Evolutionary conservation across 768 basidiomycete genomes (phyloP).

Genomic region (Artomyces pyxidatus): DNA sequence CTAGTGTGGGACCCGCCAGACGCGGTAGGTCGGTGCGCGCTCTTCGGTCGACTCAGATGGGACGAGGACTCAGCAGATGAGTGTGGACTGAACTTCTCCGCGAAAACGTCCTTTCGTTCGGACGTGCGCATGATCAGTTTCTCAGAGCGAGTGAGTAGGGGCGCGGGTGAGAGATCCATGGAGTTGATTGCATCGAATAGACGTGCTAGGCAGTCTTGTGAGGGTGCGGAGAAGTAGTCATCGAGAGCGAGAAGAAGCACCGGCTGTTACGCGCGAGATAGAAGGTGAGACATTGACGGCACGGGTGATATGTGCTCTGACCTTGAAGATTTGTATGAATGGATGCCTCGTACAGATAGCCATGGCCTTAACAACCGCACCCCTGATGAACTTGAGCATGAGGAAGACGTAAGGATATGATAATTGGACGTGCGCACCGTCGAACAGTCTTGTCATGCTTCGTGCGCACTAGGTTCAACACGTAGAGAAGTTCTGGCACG

Average conservation of each 20-base stretch:
- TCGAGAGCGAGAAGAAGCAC: slow-evolving; percentile 90
- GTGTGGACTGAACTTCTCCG: slow-evolving; percentile 59
- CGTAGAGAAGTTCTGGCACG: slow-evolving; percentile 63
- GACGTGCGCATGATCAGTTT: slow-evolving; percentile 84
- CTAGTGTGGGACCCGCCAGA: slow-evolving; percentile 51
- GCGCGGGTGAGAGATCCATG: slow-evolving; percentile 78
- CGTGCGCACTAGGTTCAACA: slow-evolving; percentile 84
- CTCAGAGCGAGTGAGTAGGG: slow-evolving; percentile 71
- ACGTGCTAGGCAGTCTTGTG: slow-evolving; percentile 81
- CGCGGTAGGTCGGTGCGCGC: slow-evolving; percentile 13
- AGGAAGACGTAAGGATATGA: neutral
- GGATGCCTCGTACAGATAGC: slow-evolving; percentile 91
- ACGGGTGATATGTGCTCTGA: slow-evolving; percentile 21
- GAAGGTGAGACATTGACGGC: neutral
- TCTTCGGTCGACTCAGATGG: neutral
- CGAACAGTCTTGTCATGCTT: slow-evolving; percentile 82
- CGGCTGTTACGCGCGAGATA: slow-evolving; percentile 46
- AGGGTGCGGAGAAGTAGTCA: slow-evolving; percentile 87
- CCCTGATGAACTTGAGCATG: slow-evolving; percentile 40
- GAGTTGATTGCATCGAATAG: slow-evolving; percentile 92
- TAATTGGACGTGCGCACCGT: slow-evolving; percentile 40
- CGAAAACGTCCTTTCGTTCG: slow-evolving; percentile 87
- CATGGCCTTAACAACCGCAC: slow-evolving; percentile 89
- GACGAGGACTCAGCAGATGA: slow-evolving; percentile 6
- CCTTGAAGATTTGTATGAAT: slow-evolving; percentile 95